Base-by-base conservation (phyloP, 1,284 basidiomycete species). In the Leucoagaricus sp. region DNA sequence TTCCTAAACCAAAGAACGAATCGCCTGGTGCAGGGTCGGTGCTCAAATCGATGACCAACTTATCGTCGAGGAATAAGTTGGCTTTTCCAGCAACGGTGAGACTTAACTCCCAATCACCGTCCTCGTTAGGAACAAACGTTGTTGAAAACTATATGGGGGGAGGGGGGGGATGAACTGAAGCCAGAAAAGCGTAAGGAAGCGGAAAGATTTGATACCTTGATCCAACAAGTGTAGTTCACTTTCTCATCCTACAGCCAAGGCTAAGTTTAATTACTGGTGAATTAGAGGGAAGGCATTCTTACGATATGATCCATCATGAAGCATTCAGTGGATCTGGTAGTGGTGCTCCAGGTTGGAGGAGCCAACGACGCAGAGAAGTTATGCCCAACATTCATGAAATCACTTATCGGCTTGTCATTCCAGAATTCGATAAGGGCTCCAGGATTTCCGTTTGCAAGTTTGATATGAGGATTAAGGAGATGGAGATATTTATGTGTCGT, bases 51-150 rank as follows among this genome's bases (percentile, higher is more conserved):
- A 84, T 70, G 50, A 81, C 58, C 23, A 79, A 71, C 50, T 75
- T 69, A 4, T 75, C 75, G 57, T 85, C 72, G 38, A 85, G 59
- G 67, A 77, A 83, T 10, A 85, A 67, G 53, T 77, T 76, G 4
- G 74, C 78, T n/a, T 69, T 61, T 3, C 82, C 80, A 25, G 75
- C 71, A n/a, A 80, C 65, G 49, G 70, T 75, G 12, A 84, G 62
- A 2, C 80, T 79, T 45, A 86, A 69, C 51, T 80, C 75, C 74
- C 76, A 84, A 49, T 75, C 67, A 6, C 76, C 78, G 57, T 69
- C 75, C 61, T 76, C 69, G 47, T 76, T 72, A 6, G 75, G 76
- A 13, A 63, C 65, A 61, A 81, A 79, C 15, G 72, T 75, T 2
- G 75, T 71, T 34, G 75, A 75, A 53, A 73, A 72, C 64, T 80